phyloP scores from a whole-genome alignment of 108 stramenopile genomes.

The Nitzschia palea region DNA sequence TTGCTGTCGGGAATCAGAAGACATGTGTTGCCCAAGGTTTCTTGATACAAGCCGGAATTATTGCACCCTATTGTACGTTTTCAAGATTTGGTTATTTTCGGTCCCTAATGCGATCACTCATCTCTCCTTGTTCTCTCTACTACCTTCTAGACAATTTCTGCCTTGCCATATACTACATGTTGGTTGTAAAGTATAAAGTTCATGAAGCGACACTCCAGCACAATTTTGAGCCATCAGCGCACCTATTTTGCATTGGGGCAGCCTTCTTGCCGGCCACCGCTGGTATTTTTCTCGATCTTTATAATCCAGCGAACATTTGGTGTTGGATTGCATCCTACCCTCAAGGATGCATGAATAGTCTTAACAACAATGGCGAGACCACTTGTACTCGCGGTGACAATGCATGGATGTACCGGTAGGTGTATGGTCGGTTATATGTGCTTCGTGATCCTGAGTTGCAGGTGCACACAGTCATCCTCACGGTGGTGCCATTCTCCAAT shows the following conservation, averaged over 20 bases:
- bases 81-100: background rate
- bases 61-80: constrained; percentile 7
- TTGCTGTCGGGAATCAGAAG: constrained; percentile 9
- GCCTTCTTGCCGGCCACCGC: constrained; percentile 27
- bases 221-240: constrained; percentile 28
- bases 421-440: constrained; percentile 12
- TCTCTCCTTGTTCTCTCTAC: background rate
- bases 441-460: no score
- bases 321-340: constrained; percentile 63
- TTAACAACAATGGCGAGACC: constrained; percentile 6
- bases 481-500: no score
- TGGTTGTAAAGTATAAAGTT: constrained; percentile 22
- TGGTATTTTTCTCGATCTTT: constrained; percentile 33
- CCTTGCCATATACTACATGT: constrained; percentile 20
- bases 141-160: constrained; percentile 13
- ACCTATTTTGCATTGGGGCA: constrained; percentile 26
- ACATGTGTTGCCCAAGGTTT: constrained; percentile 19
- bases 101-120: background rate
- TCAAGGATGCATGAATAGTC: background rate
- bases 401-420: constrained; percentile 40
- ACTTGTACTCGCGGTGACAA: constrained; percentile 51
- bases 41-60: constrained; percentile 12
- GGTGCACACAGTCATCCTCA: no score
- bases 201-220: constrained; percentile 2
- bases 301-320: constrained; percentile 51